Evolutionary conservation across 1,284 basidiomycete genomes (phyloP), one percentile per base, ranked within the genome.

Genomic region (Clitocybe nebularis): DNA sequence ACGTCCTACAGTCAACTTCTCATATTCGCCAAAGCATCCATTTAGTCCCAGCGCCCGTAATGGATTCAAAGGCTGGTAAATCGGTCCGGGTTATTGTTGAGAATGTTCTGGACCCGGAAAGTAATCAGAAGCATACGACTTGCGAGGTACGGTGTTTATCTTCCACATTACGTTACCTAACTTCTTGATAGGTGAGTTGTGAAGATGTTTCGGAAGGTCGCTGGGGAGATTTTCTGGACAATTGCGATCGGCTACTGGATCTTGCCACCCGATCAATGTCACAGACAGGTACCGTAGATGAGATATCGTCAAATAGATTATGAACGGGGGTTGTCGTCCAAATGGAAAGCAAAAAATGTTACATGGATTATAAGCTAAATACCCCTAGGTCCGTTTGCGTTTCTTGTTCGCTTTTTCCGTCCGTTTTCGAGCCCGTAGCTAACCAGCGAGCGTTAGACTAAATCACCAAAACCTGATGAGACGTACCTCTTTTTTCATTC

Each of bases 401-500:
- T 79, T 84, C 58, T 79, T 79, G 50, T 62, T 75, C 16, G 75
- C 75, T 54, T 81, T 86, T 41, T 86, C 86, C 57, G 62, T 74
- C 41, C 82, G 70, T 60, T 84, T 89, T 58, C 78, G 76, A 2
- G 84, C 84, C 14, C 84, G 79, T 24, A 84, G 60, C 86, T 89
- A 54, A 20, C 14, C n/a, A n/a, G n/a, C n/a, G n/a, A n/a, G n/a
- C n/a, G n/a, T n/a, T n/a, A n/a, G n/a, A n/a, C n/a, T n/a, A n/a
- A n/a, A n/a, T n/a, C n/a, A n/a, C n/a, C n/a, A n/a, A n/a, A n/a
- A n/a, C n/a, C n/a, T 30, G 21, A 41, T 36, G 14, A 17, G n/a
- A 57, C 71, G 32, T 35, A 85, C 84, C 77, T 90, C 87, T 76
- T 90, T 90, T 62, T 73, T 87, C 84, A 88, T 88, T 49, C 89